These are phyloP conservation scores for Didymella keratinophila DNA, from an alignment of 2,329 filamentous ascomycete genomes.

Conservation along the genomic window DNA sequence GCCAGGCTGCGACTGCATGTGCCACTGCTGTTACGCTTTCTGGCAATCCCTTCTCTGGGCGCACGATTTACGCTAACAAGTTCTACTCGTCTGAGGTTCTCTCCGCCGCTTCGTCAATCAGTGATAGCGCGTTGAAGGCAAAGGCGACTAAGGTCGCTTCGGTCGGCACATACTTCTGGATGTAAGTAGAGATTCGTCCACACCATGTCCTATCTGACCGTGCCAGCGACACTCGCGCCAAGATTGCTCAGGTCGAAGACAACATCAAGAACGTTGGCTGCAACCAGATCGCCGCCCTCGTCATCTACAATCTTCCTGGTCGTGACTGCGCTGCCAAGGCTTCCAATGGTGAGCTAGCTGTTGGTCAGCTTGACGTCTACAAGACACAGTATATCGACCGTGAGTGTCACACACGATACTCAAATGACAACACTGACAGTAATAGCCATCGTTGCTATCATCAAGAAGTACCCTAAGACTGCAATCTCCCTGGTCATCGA, in stretches of 20 bases:
- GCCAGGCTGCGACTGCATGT: slow-evolving; percentile 41
- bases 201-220: slow-evolving; percentile 18
- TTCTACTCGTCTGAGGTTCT: slow-evolving; percentile 63
- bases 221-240: slow-evolving; percentile 59
- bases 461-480: slow-evolving; percentile 62
- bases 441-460: slow-evolving; percentile 59
- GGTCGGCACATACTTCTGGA: slow-evolving; percentile 63
- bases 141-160: slow-evolving; percentile 58
- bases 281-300: slow-evolving; percentile 60
- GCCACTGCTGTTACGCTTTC: slow-evolving; percentile 50
- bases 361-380: slow-evolving; percentile 61
- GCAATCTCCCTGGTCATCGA: slow-evolving; percentile 58
- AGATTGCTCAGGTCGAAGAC: slow-evolving; percentile 57
- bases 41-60: slow-evolving; percentile 63
- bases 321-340: slow-evolving; percentile 71
- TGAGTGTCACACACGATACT: slow-evolving; percentile 23
- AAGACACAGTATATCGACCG: slow-evolving; percentile 62
- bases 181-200: slow-evolving; percentile 50
- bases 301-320: slow-evolving; percentile 71
- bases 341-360: slow-evolving; percentile 70
- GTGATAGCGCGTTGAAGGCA: slow-evolving; percentile 59
- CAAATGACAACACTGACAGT: slow-evolving; percentile 3
- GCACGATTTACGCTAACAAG: slow-evolving; percentile 61
- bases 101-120: slow-evolving; percentile 66
- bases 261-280: slow-evolving; percentile 61